These are phyloP conservation scores for Colletotrichum sp. DNA, from an alignment of 2,329 filamentous ascomycete genomes.

Conservation along the genomic window DNA sequence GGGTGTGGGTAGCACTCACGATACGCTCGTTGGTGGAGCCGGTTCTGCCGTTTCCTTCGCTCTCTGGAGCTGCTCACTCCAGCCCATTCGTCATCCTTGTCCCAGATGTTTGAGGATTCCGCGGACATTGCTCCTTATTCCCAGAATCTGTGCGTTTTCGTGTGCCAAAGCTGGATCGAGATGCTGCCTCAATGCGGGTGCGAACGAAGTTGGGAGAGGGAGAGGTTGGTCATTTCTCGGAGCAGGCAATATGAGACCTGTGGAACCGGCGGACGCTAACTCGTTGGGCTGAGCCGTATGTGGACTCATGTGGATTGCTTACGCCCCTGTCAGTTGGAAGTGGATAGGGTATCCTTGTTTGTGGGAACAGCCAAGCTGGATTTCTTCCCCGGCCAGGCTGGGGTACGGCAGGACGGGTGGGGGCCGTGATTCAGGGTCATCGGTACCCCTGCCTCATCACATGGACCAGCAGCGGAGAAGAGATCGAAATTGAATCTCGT, in stretches of 20 bases:
- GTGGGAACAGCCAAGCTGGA: not conserved
- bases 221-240: not conserved
- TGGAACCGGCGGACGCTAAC: not conserved
- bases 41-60: slow-evolving; percentile 30
- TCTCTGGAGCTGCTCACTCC: slow-evolving; percentile 23
- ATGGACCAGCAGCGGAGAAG: not conserved
- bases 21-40: slow-evolving; percentile 29
- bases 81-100: slow-evolving; percentile 28
- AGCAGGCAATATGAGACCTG: not conserved
- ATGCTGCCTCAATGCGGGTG: not conserved
- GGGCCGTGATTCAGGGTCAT: too few species aligned
- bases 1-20: slow-evolving; percentile 12
- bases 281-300: not conserved
- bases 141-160: not conserved
- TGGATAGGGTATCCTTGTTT: not conserved
- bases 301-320: not conserved
- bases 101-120: not conserved
- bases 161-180: not conserved
- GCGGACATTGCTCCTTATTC: not conserved
- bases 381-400: accelerated
- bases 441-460: not conserved
- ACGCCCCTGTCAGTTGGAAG: not conserved
- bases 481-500: too few species aligned
- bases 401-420: not conserved
- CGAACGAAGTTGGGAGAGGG: not conserved